Base-by-base conservation (phyloP, 2,329 filamentous ascomycete species). In the Stachybotrys elegans region DNA sequence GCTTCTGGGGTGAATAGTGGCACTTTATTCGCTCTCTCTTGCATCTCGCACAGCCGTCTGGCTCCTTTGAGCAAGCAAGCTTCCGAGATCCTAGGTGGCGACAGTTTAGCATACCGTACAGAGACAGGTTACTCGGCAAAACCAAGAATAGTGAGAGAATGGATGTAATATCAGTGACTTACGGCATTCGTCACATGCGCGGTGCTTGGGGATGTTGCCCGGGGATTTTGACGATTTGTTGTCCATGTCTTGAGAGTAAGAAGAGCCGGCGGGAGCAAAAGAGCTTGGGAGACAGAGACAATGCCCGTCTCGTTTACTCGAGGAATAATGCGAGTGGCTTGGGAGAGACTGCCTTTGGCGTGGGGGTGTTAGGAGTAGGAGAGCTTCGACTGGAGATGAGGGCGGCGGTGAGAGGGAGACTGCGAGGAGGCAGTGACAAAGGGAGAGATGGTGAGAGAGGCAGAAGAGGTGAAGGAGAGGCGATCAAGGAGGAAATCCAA, bases 171-270 rank as follows among this genome's bases (percentile, higher is more conserved):
- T 16, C 14, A 19, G 35, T 23, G 14, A 71, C 78, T 63, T 71
- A 84, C 81, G 73, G 63, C 81, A 85, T 60, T 83, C 80, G 60
- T 85, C 81, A 61, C 81, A 85, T 48, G 81, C 80, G 39, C 79
- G 72, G 49, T 77, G 78, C 56, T 79, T 83, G 48, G 67, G 57
- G 47, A 61, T 51, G n/a, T n/a, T n/a, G n/a, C n/a, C n/a, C n/a
- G n/a, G n/a, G n/a, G n/a, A n/a, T n/a, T n/a, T n/a, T n/a, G n/a
- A n/a, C n/a, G n/a, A n/a, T n/a, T n/a, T n/a, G n/a, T n/a, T n/a
- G n/a, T n/a, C n/a, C n/a, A n/a, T n/a, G n/a, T n/a, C n/a, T n/a
- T n/a, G n/a, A n/a, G n/a, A n/a, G n/a, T n/a, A n/a, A n/a, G n/a
- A n/a, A n/a, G n/a, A n/a, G n/a, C n/a, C n/a, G n/a, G n/a, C n/a